These are phyloP conservation scores for Zopfia rhizophila DNA, from an alignment of 2,329 filamentous ascomycete genomes.

Conservation along the genomic window DNA sequence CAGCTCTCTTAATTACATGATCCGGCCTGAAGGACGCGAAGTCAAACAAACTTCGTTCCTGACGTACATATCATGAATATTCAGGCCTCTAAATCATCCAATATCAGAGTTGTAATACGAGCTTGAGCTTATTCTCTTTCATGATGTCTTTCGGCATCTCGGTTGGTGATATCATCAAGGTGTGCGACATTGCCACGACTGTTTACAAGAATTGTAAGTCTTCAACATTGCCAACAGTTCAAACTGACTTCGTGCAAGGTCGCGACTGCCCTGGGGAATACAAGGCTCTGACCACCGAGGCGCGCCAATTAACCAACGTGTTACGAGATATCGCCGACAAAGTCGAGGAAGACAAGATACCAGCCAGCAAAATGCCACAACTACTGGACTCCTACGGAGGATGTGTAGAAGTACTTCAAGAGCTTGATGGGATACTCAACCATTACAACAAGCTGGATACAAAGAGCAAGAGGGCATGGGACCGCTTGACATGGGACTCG, in stretches of 20 bases:
- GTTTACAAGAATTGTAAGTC: constrained; percentile 38
- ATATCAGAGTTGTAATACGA: no score
- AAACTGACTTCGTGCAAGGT: constrained; percentile 24
- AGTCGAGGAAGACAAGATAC: constrained; percentile 32
- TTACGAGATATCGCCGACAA: constrained; percentile 43
- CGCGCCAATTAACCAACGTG: constrained; percentile 38
- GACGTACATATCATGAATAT: no score
- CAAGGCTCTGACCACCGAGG: constrained; percentile 36
- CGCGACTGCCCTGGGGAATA: constrained; percentile 44
- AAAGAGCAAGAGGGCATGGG: constrained; percentile 41
- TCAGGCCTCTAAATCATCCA: no score
- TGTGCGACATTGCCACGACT: constrained; percentile 34
- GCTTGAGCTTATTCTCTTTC: no score
- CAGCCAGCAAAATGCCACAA: constrained; percentile 28
- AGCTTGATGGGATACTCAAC: constrained; percentile 36
- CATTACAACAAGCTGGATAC: constrained; percentile 43
- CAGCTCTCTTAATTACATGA: no score
- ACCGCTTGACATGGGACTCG: constrained; percentile 43
- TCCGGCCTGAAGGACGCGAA: no score
- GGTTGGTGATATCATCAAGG: constrained; percentile 39
- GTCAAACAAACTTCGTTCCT: no score
- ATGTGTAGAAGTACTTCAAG: constrained; percentile 38
- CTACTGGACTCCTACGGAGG: constrained; percentile 34
- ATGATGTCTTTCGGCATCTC: constrained; percentile 39
- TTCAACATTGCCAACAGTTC: background rate